Evolutionary conservation across 345 rosid genomes (phyloP).

Genomic region (Angophora floribunda): DNA sequence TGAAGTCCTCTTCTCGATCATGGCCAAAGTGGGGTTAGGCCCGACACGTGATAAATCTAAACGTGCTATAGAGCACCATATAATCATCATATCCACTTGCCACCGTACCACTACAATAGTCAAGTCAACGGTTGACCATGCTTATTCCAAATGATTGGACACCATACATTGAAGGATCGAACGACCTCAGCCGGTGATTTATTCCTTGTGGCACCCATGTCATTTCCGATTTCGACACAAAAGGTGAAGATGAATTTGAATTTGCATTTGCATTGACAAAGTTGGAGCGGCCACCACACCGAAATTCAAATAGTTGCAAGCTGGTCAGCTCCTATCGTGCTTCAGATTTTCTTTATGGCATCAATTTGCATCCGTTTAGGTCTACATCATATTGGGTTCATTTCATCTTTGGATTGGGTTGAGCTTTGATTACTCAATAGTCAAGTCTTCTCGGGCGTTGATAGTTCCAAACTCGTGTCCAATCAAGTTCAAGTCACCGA

Average conservation of each 20-base stretch:
- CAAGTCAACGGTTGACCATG: not conserved
- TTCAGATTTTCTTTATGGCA: accelerated
- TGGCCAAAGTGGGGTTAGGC: not conserved
- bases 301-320: not conserved
- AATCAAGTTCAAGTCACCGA: not conserved
- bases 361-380: accelerated
- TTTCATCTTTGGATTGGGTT: not conserved
- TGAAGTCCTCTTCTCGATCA: not conserved
- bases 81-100: not conserved
- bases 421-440: not conserved
- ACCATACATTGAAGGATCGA: not conserved
- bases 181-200: not conserved
- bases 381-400: not conserved
- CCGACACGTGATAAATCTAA: not conserved
- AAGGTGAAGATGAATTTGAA: not conserved
- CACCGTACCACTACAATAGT: not conserved
- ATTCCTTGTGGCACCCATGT: not conserved
- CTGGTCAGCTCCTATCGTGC: not conserved
- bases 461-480: not conserved
- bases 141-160: not conserved
- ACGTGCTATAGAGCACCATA: not conserved
- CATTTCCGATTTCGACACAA: not conserved
- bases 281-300: not conserved
- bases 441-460: accelerated
- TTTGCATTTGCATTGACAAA: not conserved